phyloP scores from a whole-genome alignment of 2,329 filamentous ascomycete genomes.

The Ophiostoma ulmi region DNA sequence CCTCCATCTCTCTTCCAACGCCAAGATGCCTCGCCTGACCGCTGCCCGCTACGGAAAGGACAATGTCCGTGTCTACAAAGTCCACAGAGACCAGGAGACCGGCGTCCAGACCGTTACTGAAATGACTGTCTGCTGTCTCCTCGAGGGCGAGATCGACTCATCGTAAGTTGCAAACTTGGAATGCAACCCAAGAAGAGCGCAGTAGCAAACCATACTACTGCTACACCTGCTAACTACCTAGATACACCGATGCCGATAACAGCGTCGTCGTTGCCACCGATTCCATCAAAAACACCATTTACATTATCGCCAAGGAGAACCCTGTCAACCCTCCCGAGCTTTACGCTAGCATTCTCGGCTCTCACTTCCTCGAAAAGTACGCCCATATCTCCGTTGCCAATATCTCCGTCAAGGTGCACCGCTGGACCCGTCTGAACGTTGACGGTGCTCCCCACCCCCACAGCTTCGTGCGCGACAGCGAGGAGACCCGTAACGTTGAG shows the following conservation, averaged over 20 bases:
- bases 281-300: slow-evolving; percentile 96
- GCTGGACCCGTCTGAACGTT: slow-evolving; percentile 84
- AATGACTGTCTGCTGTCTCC: slow-evolving; percentile 87
- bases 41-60: slow-evolving; percentile 85
- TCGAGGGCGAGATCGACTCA: slow-evolving; percentile 86
- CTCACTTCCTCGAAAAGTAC: slow-evolving; percentile 86
- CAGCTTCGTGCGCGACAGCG: slow-evolving; percentile 85
- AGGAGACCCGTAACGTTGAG: slow-evolving; percentile 80
- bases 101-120: slow-evolving; percentile 82
- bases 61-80: slow-evolving; percentile 97
- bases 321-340: slow-evolving; percentile 90
- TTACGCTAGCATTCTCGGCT: slow-evolving; percentile 76
- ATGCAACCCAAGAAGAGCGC: no score
- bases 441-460: slow-evolving; percentile 90
- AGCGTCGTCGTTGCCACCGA: slow-evolving; percentile 92
- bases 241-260: slow-evolving; percentile 92
- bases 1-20: neutral
- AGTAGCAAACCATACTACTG: neutral
- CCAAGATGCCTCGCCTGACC: slow-evolving; percentile 51
- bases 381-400: slow-evolving; percentile 80
- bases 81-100: slow-evolving; percentile 70
- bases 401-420: slow-evolving; percentile 74
- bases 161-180: slow-evolving; percentile 50
- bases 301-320: slow-evolving; percentile 90
- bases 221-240: slow-evolving; percentile 34